Conservation (phyloP, 805 yeast genomes). For the Hanseniaspora occidentalis region DNA sequence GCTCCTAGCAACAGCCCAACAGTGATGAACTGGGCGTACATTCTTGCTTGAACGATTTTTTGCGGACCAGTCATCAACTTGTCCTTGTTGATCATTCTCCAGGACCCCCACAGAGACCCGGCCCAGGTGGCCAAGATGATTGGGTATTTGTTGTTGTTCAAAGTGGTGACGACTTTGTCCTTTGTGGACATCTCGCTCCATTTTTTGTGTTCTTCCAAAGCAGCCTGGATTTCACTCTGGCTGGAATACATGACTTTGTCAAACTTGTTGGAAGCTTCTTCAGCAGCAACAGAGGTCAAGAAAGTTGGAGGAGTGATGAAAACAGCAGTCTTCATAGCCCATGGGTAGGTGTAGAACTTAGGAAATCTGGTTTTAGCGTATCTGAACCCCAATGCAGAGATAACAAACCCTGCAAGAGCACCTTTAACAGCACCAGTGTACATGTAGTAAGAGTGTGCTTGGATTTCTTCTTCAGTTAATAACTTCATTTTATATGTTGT, state of each 20-base stretch:
- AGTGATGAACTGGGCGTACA: constrained; percentile 79
- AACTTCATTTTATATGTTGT: constrained; percentile 42
- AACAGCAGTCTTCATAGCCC: constrained; percentile 50
- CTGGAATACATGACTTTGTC: constrained; percentile 50
- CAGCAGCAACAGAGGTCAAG: constrained; percentile 52
- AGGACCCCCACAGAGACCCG: constrained; percentile 67
- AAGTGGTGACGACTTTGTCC: constrained; percentile 38
- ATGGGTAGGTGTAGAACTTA: constrained; percentile 32
- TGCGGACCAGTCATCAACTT: constrained; percentile 63
- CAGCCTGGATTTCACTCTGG: constrained; percentile 25
- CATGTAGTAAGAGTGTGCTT: constrained; percentile 50
- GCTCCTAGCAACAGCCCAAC: constrained; percentile 60
- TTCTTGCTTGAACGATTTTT: constrained; percentile 78
- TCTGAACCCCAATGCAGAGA: constrained; percentile 44
- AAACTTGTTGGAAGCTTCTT: constrained; percentile 54
- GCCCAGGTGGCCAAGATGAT: constrained; percentile 70
- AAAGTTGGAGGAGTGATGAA: constrained; percentile 58
- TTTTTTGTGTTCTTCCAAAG: constrained; percentile 33
- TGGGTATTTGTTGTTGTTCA: constrained; percentile 48
- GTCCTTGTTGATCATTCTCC: constrained; percentile 62
- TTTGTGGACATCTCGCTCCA: constrained; percentile 38
- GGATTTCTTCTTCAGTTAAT: constrained; percentile 50
- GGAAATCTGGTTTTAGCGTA: constrained; percentile 38
- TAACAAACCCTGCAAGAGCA: constrained; percentile 37
- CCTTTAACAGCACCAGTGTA: constrained; percentile 53